These are phyloP conservation scores for Cercophora scortea DNA, from an alignment of 495 filamentous ascomycete genomes.

Conservation along the genomic window DNA sequence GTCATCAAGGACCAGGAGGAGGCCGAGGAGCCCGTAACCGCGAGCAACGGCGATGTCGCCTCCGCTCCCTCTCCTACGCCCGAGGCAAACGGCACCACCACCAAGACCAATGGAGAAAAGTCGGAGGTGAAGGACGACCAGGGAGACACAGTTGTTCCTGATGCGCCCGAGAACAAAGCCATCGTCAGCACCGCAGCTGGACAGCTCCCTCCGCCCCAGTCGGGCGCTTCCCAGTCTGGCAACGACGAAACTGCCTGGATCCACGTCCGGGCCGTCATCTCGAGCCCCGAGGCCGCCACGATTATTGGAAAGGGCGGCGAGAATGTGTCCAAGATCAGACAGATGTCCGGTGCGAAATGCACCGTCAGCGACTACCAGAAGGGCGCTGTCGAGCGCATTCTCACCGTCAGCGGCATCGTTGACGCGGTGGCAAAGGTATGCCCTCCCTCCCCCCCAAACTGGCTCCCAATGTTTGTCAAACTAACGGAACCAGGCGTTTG, in stretches of 20 bases:
- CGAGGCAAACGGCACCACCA: constrained; percentile 30
- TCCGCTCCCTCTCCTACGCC: constrained; percentile 8
- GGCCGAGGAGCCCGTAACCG: constrained; percentile 26
- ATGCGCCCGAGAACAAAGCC: constrained; percentile 47
- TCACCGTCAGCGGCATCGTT: constrained; percentile 91
- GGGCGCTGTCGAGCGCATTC: constrained; percentile 90
- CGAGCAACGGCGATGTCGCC: constrained; percentile 30
- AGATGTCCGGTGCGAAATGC: constrained; percentile 89
- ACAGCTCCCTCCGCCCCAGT: constrained; percentile 29
- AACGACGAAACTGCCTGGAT: constrained; percentile 94
- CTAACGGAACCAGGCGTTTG: constrained; percentile 66
- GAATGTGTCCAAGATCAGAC: constrained; percentile 91
- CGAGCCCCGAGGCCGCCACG: constrained; percentile 92
- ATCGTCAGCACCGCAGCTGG: constrained; percentile 40
- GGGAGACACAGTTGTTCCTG: constrained; percentile 62
- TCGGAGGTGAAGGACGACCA: constrained; percentile 51
- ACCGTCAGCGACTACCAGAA: constrained; percentile 97
- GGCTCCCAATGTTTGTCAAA: background rate
- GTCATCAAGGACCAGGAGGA: constrained; percentile 52
- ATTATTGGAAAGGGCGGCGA: constrained; percentile 98
- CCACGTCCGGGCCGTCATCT: constrained; percentile 91
- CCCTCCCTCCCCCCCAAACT: background rate
- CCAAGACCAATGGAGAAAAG: constrained; percentile 46
- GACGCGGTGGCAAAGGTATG: constrained; percentile 95
- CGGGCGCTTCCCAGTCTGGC: constrained; percentile 18